A percentile compares a stretch with the other conserved stretches of the same genome.
Conservation (phyloP, 1,284 basidiomycete species). For the Boletus albobrunnescens region DNA sequence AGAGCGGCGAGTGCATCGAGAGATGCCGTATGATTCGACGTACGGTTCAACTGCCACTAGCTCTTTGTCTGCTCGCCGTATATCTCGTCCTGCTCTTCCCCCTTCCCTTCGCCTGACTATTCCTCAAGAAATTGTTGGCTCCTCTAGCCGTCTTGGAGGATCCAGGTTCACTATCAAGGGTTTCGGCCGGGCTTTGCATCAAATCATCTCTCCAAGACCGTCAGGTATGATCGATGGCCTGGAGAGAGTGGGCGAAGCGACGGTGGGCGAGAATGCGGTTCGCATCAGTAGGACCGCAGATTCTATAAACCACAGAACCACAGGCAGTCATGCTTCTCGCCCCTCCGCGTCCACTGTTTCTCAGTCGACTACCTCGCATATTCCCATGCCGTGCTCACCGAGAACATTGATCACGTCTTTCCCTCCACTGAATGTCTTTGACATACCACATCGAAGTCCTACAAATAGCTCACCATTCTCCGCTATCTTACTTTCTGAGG, state of each 20-base stretch:
- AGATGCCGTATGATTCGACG: slow-evolving; percentile 13
- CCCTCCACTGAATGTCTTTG: slow-evolving; percentile 9
- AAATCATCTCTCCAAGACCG: slow-evolving; percentile 5
- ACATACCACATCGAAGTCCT: slow-evolving; percentile 13
- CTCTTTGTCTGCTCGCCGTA: slow-evolving; percentile 7
- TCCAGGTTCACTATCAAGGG: neutral
- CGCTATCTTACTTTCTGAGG: slow-evolving; percentile 4
- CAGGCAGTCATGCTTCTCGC: neutral
- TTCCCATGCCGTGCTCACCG: slow-evolving; percentile 1
- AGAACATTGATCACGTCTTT: slow-evolving; percentile 6
- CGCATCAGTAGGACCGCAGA: neutral
- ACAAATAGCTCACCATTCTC: slow-evolving; percentile 16
- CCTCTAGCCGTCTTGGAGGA: neutral
- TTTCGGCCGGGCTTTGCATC: slow-evolving; percentile 12
- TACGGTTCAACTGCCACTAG: too few relatives aligned
- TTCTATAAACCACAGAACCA: neutral
- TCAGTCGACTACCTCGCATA: slow-evolving; percentile 2
- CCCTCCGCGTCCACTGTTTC: slow-evolving; percentile 1
- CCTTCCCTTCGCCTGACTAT: slow-evolving; percentile 13
- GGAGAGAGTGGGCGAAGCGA: slow-evolving; percentile 1
- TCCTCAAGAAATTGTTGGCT: neutral
- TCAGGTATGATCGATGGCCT: neutral
- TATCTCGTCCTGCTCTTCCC: slow-evolving; percentile 14
- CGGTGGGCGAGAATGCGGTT: slow-evolving; percentile 1
- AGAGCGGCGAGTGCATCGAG: neutral